These are phyloP conservation scores for Isoetes taiwanensis DNA, from an alignment of 75 land plant species.

Conservation along the genomic window DNA sequence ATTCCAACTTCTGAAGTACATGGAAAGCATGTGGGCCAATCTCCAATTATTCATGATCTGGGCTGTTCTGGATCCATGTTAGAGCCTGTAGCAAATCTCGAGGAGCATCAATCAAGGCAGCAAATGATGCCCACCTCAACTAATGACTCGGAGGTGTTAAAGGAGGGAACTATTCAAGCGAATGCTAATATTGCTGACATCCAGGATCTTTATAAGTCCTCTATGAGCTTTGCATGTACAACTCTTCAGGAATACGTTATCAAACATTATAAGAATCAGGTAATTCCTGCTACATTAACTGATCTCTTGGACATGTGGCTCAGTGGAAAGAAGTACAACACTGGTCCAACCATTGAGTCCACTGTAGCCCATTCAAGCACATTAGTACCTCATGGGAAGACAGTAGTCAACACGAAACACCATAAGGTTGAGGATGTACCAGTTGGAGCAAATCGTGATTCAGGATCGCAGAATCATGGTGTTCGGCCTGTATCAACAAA, in stretches of 20 bases:
- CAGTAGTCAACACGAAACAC: no score
- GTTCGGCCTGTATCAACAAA: no score
- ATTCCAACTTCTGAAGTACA: no score
- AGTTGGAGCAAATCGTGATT: not conserved
- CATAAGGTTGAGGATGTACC: no score
- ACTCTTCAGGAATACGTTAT: slow-evolving; percentile 92
- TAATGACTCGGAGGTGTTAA: not conserved
- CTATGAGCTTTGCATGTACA: slow-evolving; percentile 65
- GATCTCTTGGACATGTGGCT: slow-evolving; percentile 79
- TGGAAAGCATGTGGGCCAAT: no score
- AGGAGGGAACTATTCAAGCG: not conserved
- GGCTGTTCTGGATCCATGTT: no score
- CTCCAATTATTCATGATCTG: no score
- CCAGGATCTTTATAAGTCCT: slow-evolving; percentile 46
- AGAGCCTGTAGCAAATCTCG: no score
- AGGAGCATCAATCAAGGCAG: not conserved
- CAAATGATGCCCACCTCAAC: slow-evolving; percentile 2
- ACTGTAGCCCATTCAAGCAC: no score
- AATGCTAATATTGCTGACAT: slow-evolving; percentile 12
- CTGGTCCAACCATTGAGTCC: slow-evolving; percentile 21
- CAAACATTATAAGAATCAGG: slow-evolving; percentile 67
- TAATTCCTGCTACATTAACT: slow-evolving; percentile 72
- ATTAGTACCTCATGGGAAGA: no score
- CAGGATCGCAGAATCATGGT: not conserved
- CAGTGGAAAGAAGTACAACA: slow-evolving; percentile 52